Base-by-base conservation (phyloP, 2,329 filamentous ascomycete genomes). In the Fusarium stilboides region DNA sequence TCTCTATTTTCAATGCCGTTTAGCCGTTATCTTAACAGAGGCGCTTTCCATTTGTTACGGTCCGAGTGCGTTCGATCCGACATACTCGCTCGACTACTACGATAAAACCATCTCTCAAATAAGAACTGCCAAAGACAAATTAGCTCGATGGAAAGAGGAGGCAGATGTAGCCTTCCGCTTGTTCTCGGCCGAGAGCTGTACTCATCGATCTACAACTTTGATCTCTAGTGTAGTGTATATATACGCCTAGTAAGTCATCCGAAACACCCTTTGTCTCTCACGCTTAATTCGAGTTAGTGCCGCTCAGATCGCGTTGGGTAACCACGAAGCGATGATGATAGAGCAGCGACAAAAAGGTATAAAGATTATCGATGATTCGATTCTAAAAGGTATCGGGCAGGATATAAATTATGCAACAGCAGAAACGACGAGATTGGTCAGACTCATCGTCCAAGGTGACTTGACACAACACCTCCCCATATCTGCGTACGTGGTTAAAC, bases 301-400 rank as follows among this genome's bases (percentile, higher is more conserved):
- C 17, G 67, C 67, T 2, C 58, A 68, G 4, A 70, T 70, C n/a
- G 67, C 67, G 0, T 33, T 63, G 9, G 51, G 61, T 0, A 63
- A 63, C 1, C 61, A 63, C 1, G 61, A 70, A 2, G 52, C 67
- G 0, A 53, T 68, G 62, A 54, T 70, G 20, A 70, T 70, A 1
- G 67, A 70, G 12, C 58, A 67, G 13, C 39, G 68, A 10, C 67
- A 68, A 4, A 70, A 70, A 24, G 67, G 58, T 0, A 19, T 70
- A 5, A 68, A 44, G 1, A 20, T 71, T 1, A 36, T 69, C 5
- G 50, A 58, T 3, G 52, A 67, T 7, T n/a, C 45, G 3, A 50
- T 65, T 1, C 19, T 71, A 0, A 59, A 44, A 20, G 47, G 22
- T 8, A 69, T 71, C 8, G 59, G 59, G 1, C 49, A 49, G 4